Conservation (phyloP, 1,284 basidiomycete species). For the Porogramme epimiltina region DNA sequence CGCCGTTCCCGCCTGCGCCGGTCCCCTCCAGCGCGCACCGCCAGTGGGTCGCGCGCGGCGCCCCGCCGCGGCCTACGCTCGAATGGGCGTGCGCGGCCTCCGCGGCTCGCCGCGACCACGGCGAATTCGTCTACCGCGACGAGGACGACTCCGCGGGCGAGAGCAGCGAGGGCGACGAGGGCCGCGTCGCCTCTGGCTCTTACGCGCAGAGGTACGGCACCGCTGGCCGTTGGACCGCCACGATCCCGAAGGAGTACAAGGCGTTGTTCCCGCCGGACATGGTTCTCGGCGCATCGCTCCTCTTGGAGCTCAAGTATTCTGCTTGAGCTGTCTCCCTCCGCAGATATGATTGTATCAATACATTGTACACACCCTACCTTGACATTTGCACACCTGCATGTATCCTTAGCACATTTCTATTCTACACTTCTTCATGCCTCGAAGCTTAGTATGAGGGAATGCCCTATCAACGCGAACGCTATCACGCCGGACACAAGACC, state of each 20-base stretch:
- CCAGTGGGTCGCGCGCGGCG: neutral
- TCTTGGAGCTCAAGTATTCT: conserved; percentile 42
- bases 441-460: neutral
- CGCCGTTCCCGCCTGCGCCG: neutral
- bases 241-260: conserved; percentile 27
- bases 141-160: conserved; percentile 22
- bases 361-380: neutral
- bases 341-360: too few relatives aligned
- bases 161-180: conserved; percentile 15
- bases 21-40: too few relatives aligned
- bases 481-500: conserved; percentile 7
- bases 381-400: neutral
- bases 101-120: conserved; percentile 36
- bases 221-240: too few relatives aligned
- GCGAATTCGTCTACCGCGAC: conserved; percentile 19
- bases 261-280: conserved; percentile 35
- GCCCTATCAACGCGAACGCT: neutral
- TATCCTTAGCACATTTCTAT: conserved; percentile 14
- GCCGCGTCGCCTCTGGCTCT: neutral
- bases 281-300: conserved; percentile 41
- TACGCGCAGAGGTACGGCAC: too few relatives aligned
- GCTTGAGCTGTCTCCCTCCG: conserved; percentile 1
- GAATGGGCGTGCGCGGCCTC: conserved; percentile 50
- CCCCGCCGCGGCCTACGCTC: conserved; percentile 39
- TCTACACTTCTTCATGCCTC: neutral